phyloP scores from a whole-genome alignment of 176 grass and related monocot species.

The Avena eriantha region DNA sequence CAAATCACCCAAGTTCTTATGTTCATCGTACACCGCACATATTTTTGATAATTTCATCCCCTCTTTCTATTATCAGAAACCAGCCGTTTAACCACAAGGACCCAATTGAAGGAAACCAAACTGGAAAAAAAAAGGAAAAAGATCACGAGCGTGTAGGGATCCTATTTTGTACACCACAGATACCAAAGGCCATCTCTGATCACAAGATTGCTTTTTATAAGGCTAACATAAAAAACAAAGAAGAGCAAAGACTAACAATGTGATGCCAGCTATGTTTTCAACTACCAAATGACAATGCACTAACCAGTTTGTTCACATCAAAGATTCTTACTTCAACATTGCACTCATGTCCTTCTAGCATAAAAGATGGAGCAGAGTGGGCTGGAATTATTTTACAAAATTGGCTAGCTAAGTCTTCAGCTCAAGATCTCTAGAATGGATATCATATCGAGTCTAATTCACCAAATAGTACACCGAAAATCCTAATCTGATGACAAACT shows the following conservation, averaged over 20 bases:
- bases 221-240: slow-evolving; percentile 29
- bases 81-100: background rate
- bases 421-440: background rate
- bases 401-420: background rate
- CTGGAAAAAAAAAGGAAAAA: background rate
- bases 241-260: background rate
- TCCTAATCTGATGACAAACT: background rate
- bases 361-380: background rate
- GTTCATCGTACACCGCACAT: background rate
- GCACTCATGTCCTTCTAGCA: background rate
- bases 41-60: background rate
- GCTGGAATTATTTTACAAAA: background rate
- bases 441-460: background rate
- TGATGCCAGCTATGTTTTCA: background rate
- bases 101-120: background rate
- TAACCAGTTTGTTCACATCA: background rate
- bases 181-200: background rate
- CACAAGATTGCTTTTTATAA: slow-evolving; percentile 8
- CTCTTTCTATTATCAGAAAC: background rate
- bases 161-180: slow-evolving; percentile 14
- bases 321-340: slow-evolving; percentile 3
- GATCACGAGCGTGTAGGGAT: background rate
- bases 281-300: slow-evolving; percentile 14
- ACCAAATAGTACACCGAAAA: background rate
- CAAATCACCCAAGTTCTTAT: background rate